Base-by-base conservation (phyloP, 2,329 filamentous ascomycete species). In the Aspergillus glaucus region DNA sequence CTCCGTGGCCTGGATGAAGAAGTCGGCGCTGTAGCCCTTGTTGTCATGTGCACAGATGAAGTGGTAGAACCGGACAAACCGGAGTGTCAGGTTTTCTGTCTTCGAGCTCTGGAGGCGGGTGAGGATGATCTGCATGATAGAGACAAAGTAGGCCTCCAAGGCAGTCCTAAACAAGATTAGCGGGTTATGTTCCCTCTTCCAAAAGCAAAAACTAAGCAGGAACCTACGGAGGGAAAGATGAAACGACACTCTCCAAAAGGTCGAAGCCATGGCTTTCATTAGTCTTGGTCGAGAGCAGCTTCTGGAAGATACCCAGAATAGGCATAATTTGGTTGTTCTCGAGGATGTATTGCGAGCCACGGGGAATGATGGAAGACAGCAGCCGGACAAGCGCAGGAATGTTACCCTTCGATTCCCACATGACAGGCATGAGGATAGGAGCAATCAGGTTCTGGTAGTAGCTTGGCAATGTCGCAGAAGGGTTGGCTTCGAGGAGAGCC, bases 251-350 rank as follows among this genome's bases (percentile, higher is more conserved):
- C 64, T 98, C 93, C 50, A 98, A 76, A 43, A 98, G 79, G 63
- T 98, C 93, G 62, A 97, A 95, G 0, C 85, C 88, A 62, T 91
- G 85, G 17, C 81, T 77, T 65, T 98, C 93, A 44, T 91, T 91
- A 52, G 86, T 84, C 71, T 93, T 95, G 56, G 81, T 84, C 3
- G 80, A 79, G 39, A 96, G 77, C 9, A 98, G 79, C 62, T 88
- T 91, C 67, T 97, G 92, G 77, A 97, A 98, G 54, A 98, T 93
- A 49, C 90, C 88, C n/a, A 98, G 78, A 44, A 97, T 83, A 3
- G 87, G 83, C 64, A 94, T 88, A 37, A 96, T 69, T 67, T 96
- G 89, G 59, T 91, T 87, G 62, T 87, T 84, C 21, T 82, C 79
- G 15, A 87, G 74, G 58, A 98, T 90, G 40, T 82, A 79, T 49